Base-by-base conservation (phyloP, 768 basidiomycete genomes). In the Russula lepida region DNA sequence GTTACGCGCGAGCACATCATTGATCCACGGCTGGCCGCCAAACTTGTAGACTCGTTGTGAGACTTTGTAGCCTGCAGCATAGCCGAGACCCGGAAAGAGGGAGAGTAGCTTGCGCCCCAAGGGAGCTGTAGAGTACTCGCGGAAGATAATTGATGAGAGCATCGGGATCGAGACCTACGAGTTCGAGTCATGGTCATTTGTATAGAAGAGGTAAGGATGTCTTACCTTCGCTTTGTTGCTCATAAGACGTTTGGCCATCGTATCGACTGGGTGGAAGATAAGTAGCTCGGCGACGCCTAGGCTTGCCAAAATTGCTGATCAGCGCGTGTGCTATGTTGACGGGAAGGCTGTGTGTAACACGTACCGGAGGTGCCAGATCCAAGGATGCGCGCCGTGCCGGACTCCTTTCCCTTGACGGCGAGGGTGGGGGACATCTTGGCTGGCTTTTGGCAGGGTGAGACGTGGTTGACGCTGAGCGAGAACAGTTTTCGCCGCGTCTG, bases 181-280 rank as follows among this genome's bases (percentile, higher is more conserved):
- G n/a, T 17, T 44, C 33, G 33, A 21, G 50, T 57, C 33, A 52
- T 52, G 15, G 4, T 3, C 23, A 3, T 35, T 1, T 15, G 12
- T 9, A 52, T 3, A 12, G 1, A 23, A 28, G 12, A 30, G 13
- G 13, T 37, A 37, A 17, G 9, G 4, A 32, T 35, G 44, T 64
- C 52, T 67, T 59, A 85, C 91, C 81, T 88, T 89, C 64, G 80
- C 78, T 78, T 94, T 94, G 83, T 98, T 97, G 73, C 92, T 95
- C 95, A 99, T 99, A 55, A 99, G 74, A 37, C 95, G 88, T 74
- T 99, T 99, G n/a, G 97, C 93, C 57, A 98, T 86, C 1, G 97
- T 99, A 75, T 99, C 94, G 25, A 93, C 90, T 21, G 94, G 94
- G 72, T 97, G 94, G 77, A 98, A 97, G 21, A 98, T 84, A 67